Evolutionary conservation across 495 filamentous ascomycete genomes (phyloP), one percentile per base, ranked within the genome.

Genomic region (Neurospora hispaniola): DNA sequence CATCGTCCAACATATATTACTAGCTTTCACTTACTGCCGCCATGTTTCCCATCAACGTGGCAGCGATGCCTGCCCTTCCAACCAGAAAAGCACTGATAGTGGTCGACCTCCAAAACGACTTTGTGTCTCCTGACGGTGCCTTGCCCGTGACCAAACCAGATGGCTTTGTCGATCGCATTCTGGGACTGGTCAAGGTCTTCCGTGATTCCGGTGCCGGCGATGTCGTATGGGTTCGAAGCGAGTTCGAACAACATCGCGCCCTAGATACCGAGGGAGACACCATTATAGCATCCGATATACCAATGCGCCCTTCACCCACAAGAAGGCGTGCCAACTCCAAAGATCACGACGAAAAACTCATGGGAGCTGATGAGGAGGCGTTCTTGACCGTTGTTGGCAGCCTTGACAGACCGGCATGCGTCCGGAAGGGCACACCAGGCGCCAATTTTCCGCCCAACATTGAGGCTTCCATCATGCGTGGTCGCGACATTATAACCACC

Each of bases 101-200:
- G 16, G 84, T 98, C 70, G 94, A 97, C 78, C 87, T 97, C 31
- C 96, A 98, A 75, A 97, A 97, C 79, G 96, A 98, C 80, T 97
- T 98, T 77, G 80, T 97, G 62, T 87, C 88, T 39, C 81, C 88
- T 1, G 86, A 88, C 44, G 93, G 92, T 42, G 88, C 89, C 48
- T 83, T 97, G 42, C 86, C 90, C 43, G 87, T 93, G 54, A 84
- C 84, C 59, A 87, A 88, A 59, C 88, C 89, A 23, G 82, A 87
- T 10, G 88, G 90, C 16, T 92, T 94, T 70, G 79, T 96, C 27
- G 87, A 91, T 35, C 87, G 85, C 3, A 87, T 94, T 41, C 85
- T 89, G 11, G 80, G 85, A 2, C 83, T 99, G 8, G 88, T 89
- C 38, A 88, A 88, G 12, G 83, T 85, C 35, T 98, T 99, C 78